Evolutionary conservation across 1,139 yeast species (phyloP).

Genomic region (Geotrichum aggregatum): DNA sequence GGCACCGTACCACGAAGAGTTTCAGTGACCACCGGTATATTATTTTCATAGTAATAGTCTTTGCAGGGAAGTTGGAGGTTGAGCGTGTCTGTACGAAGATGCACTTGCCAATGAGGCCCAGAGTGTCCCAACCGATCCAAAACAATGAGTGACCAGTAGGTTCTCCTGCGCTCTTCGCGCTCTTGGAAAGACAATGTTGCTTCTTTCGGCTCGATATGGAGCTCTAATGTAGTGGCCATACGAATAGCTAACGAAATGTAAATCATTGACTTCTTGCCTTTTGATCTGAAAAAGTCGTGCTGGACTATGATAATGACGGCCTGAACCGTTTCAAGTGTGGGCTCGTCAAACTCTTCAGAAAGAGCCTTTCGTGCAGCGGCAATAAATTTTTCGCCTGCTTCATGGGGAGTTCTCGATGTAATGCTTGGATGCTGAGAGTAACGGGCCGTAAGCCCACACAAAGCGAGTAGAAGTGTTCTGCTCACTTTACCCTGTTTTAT

Average conservation of each 20-base stretch:
- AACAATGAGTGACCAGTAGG: conserved; percentile 40
- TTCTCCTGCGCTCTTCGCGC: conserved; percentile 37
- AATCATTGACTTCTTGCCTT: conserved; percentile 39
- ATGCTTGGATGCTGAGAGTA: conserved; percentile 37
- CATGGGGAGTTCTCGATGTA: conserved; percentile 28
- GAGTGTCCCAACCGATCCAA: conserved; percentile 40
- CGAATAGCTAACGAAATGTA: conserved; percentile 39
- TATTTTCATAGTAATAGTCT: conserved; percentile 33
- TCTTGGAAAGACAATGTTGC: conserved; percentile 35
- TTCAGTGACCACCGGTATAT: conserved; percentile 33
- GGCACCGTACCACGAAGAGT: conserved; percentile 26
- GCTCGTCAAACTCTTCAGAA: conserved; percentile 36
- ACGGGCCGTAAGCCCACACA: conserved; percentile 39
- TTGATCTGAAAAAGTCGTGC: conserved; percentile 38
- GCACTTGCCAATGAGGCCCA: conserved; percentile 38
- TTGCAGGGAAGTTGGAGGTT: conserved; percentile 37
- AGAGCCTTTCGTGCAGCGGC: conserved; percentile 34
- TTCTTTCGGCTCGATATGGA: conserved; percentile 32
- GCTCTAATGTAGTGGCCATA: conserved; percentile 38
- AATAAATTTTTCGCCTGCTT: conserved; percentile 36
- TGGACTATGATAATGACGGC: conserved; percentile 38
- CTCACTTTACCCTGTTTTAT: conserved; percentile 33
- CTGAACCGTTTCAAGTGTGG: conserved; percentile 38
- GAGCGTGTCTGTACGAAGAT: conserved; percentile 30
- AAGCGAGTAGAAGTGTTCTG: conserved; percentile 36